Conservation (phyloP, 2,329 filamentous ascomycete genomes). For the Cryphonectria japonica region DNA sequence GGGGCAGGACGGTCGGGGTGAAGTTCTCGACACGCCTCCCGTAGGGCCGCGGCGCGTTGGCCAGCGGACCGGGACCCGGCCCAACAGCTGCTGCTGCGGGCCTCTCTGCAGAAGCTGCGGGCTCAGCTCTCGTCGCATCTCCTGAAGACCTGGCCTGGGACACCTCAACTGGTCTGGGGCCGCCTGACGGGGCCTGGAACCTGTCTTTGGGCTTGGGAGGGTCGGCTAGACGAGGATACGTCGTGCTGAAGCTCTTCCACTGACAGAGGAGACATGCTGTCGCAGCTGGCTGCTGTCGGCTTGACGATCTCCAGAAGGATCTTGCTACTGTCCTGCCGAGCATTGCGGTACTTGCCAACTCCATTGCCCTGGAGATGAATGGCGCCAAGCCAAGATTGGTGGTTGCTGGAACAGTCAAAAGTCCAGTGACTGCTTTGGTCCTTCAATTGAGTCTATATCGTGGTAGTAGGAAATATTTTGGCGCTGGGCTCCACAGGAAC, state of each 20-base stretch:
- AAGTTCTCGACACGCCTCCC: slow-evolving; percentile 60
- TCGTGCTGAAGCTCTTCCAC: slow-evolving; percentile 54
- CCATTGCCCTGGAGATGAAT: not conserved
- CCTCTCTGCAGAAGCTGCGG: not conserved
- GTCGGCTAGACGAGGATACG: slow-evolving; percentile 41
- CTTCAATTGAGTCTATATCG: not conserved
- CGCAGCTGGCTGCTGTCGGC: slow-evolving; percentile 3
- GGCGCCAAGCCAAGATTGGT: not conserved
- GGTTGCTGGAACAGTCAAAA: not conserved
- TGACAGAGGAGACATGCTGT: slow-evolving; percentile 55
- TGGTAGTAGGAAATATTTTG: slow-evolving; percentile 19
- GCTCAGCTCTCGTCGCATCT: not conserved
- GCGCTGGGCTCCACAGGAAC: slow-evolving; percentile 3
- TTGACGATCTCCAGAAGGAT: slow-evolving; percentile 7
- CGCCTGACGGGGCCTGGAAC: not conserved
- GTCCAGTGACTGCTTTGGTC: not conserved
- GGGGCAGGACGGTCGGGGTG: slow-evolving; percentile 61
- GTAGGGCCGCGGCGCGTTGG: slow-evolving; percentile 62
- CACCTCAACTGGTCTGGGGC: slow-evolving; percentile 8
- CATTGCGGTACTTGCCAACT: slow-evolving; percentile 15
- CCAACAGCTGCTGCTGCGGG: slow-evolving; percentile 20
- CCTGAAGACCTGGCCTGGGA: not conserved
- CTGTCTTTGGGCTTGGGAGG: slow-evolving; percentile 10
- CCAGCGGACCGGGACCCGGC: slow-evolving; percentile 48
- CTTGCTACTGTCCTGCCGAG: slow-evolving; percentile 14